These are phyloP conservation scores for Saccharum hybrid DNA, from an alignment of 202 grass and related monocot species.

Conservation along the genomic window DNA sequence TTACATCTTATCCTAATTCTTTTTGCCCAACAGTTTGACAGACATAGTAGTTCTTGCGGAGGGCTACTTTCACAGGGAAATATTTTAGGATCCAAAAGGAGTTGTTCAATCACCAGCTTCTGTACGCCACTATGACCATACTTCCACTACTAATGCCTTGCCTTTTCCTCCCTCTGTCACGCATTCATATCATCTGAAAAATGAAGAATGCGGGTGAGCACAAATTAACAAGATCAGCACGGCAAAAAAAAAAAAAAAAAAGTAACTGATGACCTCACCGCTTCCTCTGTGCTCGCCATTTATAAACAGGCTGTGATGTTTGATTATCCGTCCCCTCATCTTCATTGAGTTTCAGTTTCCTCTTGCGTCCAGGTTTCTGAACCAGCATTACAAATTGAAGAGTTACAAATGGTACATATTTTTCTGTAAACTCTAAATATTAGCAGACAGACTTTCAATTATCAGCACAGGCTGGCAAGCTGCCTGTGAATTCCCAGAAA, in stretches of 20 bases:
- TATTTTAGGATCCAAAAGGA: slow-evolving; percentile 8
- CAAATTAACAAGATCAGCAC: background rate
- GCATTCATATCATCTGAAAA: slow-evolving; percentile 31
- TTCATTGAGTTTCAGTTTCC: slow-evolving; percentile 82
- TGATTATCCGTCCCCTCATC: slow-evolving; percentile 66
- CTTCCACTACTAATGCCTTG: background rate
- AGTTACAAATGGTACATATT: slow-evolving; percentile 1
- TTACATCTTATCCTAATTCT: slow-evolving; percentile 6
- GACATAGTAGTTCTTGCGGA: background rate
- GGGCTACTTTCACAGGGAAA: background rate
- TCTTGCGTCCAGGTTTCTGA: slow-evolving; percentile 87
- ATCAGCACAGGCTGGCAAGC: background rate
- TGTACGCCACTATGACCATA: background rate
- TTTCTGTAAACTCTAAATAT: background rate
- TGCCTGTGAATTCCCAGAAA: background rate
- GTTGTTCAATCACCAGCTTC: background rate
- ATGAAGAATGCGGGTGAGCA: background rate
- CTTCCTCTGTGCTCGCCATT: slow-evolving; percentile 85
- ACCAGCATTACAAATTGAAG: slow-evolving; percentile 24
- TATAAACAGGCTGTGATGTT: slow-evolving; percentile 71
- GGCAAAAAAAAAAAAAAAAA: background rate
- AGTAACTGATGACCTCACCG: slow-evolving; percentile 38
- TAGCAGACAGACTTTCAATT: slow-evolving; percentile 3
- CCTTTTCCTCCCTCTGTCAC: background rate
- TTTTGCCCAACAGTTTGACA: background rate